A percentile compares a stretch with the other conserved stretches of the same genome.
phyloP scores from a whole-genome alignment of 768 basidiomycete genomes.

The Glaciozyma antarctica region DNA sequence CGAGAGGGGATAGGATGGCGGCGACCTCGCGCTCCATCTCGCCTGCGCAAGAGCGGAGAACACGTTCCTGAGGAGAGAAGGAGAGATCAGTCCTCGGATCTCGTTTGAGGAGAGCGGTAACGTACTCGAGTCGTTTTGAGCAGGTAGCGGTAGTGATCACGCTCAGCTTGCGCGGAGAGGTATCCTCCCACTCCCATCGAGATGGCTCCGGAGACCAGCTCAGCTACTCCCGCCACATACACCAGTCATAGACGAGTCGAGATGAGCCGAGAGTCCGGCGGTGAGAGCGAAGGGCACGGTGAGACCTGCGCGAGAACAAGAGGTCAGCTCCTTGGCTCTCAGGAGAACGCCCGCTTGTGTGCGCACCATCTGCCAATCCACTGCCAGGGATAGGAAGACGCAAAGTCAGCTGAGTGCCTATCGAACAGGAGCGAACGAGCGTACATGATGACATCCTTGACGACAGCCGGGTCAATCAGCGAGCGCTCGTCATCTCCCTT shows the following conservation, averaged over 20 bases:
- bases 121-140: slow-evolving; percentile 50
- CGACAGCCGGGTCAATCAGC: slow-evolving; percentile 73
- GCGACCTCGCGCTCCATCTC: slow-evolving; percentile 95
- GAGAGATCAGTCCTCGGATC: slow-evolving; percentile 3
- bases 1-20: slow-evolving; percentile 75
- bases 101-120: slow-evolving; percentile 8
- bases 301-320: not conserved
- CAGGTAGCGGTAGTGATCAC: slow-evolving; percentile 79
- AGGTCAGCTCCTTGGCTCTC: not conserved
- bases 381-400: slow-evolving; percentile 2
- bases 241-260: slow-evolving; percentile 86
- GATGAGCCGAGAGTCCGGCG: slow-evolving; percentile 70
- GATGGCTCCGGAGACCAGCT: slow-evolving; percentile 90
- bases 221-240: slow-evolving; percentile 85
- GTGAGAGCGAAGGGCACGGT: slow-evolving; percentile 6
- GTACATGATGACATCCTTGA: slow-evolving; percentile 63
- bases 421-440: slow-evolving; percentile 34
- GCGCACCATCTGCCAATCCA: slow-evolving; percentile 22
- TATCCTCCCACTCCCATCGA: slow-evolving; percentile 93
- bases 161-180: slow-evolving; percentile 91
- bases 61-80: slow-evolving; percentile 49
- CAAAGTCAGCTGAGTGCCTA: not conserved
- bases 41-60: slow-evolving; percentile 77
- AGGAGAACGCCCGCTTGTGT: not conserved
- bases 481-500: slow-evolving; percentile 68